Base-by-base conservation (phyloP, 2,329 filamentous ascomycete species). In the Colletotrichum spaethianum region DNA sequence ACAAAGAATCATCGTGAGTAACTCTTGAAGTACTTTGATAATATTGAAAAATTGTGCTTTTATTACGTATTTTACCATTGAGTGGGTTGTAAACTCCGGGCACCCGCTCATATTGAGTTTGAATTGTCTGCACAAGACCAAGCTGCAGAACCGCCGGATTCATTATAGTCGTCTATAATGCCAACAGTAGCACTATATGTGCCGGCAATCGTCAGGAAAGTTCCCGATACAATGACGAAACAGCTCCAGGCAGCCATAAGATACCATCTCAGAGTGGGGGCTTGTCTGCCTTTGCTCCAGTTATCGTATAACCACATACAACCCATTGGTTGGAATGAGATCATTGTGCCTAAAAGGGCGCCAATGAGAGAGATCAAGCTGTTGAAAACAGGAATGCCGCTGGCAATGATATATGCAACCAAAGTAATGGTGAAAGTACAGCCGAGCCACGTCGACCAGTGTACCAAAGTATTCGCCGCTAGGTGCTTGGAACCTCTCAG, bases 381-480 rank as follows among this genome's bases (percentile, higher is more conserved):
- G 42, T 73, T 65, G 36, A 77, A 78, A 2, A 76, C 73, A 0
- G 76, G 76, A 28, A 78, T 78, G 18, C 62, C 76, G 31, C 76
- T 77, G 18, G 76, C 76, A 6, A 79, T 70, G 3, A 78, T 44
- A 55, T 77, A 79, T 12, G 76, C 74, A 23, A 75, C 60, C 16
- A 78, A 16, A 6, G 67, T 66, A 36, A 73, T 55, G 36, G 61
- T 70, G 18, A 66, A 52, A 2, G 71, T 78, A 56, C 77, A 79
- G 40, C 76, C 69, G 14, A 80, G 52, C 80, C 80, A 81, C 9
- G 75, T 75, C 2, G 70, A 53, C 78, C 79, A 81, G 62, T 81
- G 80, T 1, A 74, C 60, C 11, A 74, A 4, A 4, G 68, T 78
- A 40, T 79, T 79, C 9, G 74, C 65, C 20, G 72, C 74, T 20